Evolutionary conservation across 768 basidiomycete genomes (phyloP).

Genomic region (Naganishia onofrii): DNA sequence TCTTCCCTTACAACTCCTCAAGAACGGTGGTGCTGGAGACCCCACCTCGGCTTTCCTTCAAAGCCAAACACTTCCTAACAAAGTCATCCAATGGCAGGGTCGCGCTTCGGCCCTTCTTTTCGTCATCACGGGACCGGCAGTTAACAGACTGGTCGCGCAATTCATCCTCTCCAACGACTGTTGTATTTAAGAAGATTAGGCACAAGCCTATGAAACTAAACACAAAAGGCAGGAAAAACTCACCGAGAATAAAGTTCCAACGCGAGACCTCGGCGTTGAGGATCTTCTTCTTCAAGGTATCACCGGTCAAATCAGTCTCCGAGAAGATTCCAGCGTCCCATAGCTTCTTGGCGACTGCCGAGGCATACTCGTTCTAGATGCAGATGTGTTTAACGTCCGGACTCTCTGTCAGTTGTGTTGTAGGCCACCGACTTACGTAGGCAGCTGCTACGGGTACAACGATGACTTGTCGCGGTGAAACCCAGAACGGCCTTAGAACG

Average conservation of each 20-base stretch:
- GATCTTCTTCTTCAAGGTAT: constrained; percentile 95
- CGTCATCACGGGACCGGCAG: constrained; percentile 92
- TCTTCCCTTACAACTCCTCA: constrained; percentile 7
- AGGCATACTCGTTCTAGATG: constrained; percentile 79
- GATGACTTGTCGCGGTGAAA: constrained; percentile 91
- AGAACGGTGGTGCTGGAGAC: constrained; percentile 54
- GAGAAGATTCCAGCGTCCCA: constrained; percentile 71
- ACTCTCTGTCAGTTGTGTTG: too few species aligned
- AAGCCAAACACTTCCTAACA: constrained; percentile 64
- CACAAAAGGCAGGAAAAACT: too few species aligned
- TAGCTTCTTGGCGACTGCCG: constrained; percentile 70
- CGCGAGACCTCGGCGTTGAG: constrained; percentile 95
- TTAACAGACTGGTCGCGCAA: constrained; percentile 82
- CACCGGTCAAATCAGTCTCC: constrained; percentile 86
- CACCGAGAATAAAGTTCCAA: constrained; percentile 96
- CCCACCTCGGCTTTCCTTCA: constrained; percentile 64
- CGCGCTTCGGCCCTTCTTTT: constrained; percentile 66
- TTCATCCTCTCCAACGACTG: constrained; percentile 95
- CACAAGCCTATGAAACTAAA: too few species aligned
- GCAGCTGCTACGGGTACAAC: constrained; percentile 89
- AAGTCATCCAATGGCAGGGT: constrained; percentile 69
- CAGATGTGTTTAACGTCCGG: too few species aligned
- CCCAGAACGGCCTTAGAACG: constrained; percentile 91
- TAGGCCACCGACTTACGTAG: constrained; percentile 62
- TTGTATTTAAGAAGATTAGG: too few species aligned